Evolutionary conservation across 1,284 basidiomycete species (phyloP).

Genomic region (Ganoderma sinense): DNA sequence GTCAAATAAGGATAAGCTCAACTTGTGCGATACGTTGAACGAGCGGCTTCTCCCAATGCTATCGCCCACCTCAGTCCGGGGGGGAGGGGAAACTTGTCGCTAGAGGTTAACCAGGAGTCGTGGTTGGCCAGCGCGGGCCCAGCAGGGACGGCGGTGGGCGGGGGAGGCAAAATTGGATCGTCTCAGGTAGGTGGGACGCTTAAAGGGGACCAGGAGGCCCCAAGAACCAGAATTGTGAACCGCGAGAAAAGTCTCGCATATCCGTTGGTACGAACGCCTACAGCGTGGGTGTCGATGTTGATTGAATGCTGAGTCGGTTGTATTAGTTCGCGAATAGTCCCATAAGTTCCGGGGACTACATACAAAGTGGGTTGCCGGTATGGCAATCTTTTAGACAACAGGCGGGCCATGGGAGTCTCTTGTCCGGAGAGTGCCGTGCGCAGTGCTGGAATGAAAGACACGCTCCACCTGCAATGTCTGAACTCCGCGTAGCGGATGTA

Average conservation of each 20-base stretch:
- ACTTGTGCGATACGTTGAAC: background rate
- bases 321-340: conserved; percentile 8
- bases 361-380: conserved; percentile 16
- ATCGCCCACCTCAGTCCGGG: background rate
- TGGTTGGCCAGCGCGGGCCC: background rate
- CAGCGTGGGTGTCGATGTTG: conserved; percentile 13
- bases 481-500: background rate
- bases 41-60: background rate
- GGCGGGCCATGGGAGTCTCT: conserved; percentile 16
- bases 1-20: conserved; percentile 4
- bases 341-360: conserved; percentile 12
- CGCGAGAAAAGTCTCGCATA: conserved; percentile 9
- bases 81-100: background rate
- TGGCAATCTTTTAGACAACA: conserved; percentile 23
- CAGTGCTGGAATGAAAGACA: conserved; percentile 7
- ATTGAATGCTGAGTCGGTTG: background rate
- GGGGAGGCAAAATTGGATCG: conserved; percentile 15
- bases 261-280: conserved; percentile 7
- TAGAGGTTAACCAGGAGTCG: background rate
- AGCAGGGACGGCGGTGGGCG: conserved; percentile 6
- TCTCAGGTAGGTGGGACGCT: conserved; percentile 21
- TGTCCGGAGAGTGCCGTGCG: conserved; percentile 13
- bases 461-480: background rate
- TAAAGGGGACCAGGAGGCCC: conserved; percentile 11
- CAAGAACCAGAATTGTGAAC: background rate